These are phyloP conservation scores for Neurospora tetraspora DNA, from an alignment of 495 filamentous ascomycete genomes.

Conservation along the genomic window DNA sequence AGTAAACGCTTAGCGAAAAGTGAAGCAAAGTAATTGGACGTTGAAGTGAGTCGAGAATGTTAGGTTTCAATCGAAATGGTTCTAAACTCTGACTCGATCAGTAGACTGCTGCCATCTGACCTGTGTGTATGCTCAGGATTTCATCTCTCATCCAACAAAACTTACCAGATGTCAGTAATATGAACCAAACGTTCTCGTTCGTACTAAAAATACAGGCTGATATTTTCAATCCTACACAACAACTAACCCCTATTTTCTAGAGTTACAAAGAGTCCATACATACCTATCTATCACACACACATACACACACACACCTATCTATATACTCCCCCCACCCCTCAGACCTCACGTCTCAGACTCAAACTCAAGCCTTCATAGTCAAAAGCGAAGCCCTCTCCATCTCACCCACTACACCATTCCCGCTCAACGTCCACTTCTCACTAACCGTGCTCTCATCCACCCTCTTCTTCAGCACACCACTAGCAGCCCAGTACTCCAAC, in stretches of 20 bases:
- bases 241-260: not conserved
- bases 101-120: too few relatives aligned
- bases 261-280: not conserved
- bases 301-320: not conserved
- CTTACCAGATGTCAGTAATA: not conserved
- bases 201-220: not conserved
- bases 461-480: constrained; percentile 61
- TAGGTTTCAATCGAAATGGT: too few relatives aligned
- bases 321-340: not conserved
- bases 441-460: constrained; percentile 64
- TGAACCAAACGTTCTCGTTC: not conserved
- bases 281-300: not conserved
- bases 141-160: not conserved
- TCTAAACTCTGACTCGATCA: too few relatives aligned
- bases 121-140: not conserved
- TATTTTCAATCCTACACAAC: not conserved
- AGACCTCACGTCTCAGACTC: not conserved
- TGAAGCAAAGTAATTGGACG: too few relatives aligned
- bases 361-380: constrained; percentile 30
- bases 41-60: too few relatives aligned
- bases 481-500: constrained; percentile 89
- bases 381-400: constrained; percentile 55
- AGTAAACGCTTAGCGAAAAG: too few relatives aligned
- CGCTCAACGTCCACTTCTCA: constrained; percentile 78
- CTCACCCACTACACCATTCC: constrained; percentile 76